Conservation (phyloP, 2,329 filamentous ascomycete genomes). For the Diaporthe sp. region DNA sequence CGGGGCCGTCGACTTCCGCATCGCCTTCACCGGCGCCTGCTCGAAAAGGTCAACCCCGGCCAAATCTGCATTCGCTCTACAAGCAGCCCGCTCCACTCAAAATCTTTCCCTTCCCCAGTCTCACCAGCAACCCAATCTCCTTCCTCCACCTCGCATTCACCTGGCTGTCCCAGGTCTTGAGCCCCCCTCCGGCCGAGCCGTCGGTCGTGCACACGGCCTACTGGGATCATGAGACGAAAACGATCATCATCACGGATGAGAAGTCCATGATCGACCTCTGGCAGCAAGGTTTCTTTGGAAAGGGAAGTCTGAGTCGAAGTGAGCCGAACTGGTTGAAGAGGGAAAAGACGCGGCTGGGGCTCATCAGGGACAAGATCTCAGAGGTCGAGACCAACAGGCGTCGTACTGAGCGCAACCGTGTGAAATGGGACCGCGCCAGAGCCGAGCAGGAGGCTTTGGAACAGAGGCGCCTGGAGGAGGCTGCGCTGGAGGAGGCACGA, state of each 20-base stretch:
- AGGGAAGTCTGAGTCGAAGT: slow-evolving; percentile 92
- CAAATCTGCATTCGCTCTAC: slow-evolving; percentile 79
- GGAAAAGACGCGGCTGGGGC: slow-evolving; percentile 80
- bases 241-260: slow-evolving; percentile 85
- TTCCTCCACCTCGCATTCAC: slow-evolving; percentile 84
- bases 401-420: slow-evolving; percentile 83
- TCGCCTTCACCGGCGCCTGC: slow-evolving; percentile 42
- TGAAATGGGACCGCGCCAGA: slow-evolving; percentile 93
- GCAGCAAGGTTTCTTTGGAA: slow-evolving; percentile 98
- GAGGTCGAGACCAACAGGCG: slow-evolving; percentile 85
- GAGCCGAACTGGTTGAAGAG: slow-evolving; percentile 93
- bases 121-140: slow-evolving; percentile 94
- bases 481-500: slow-evolving; percentile 47
- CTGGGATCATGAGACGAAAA: slow-evolving; percentile 86
- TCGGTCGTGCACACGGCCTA: slow-evolving; percentile 77
- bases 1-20: slow-evolving; percentile 39
- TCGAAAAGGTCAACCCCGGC: slow-evolving; percentile 39
- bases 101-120: slow-evolving; percentile 85
- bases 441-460: slow-evolving; percentile 88
- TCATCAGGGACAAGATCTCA: slow-evolving; percentile 77
- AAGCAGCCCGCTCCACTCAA: slow-evolving; percentile 83
- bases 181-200: slow-evolving; percentile 76
- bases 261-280: slow-evolving; percentile 85
- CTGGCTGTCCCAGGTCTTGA: slow-evolving; percentile 81
- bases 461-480: slow-evolving; percentile 69